Percentiles rank a stretch among this genome's conserved stretches.
Conservation (phyloP, 441 rosid genomes). For the Erodium texanum region DNA sequence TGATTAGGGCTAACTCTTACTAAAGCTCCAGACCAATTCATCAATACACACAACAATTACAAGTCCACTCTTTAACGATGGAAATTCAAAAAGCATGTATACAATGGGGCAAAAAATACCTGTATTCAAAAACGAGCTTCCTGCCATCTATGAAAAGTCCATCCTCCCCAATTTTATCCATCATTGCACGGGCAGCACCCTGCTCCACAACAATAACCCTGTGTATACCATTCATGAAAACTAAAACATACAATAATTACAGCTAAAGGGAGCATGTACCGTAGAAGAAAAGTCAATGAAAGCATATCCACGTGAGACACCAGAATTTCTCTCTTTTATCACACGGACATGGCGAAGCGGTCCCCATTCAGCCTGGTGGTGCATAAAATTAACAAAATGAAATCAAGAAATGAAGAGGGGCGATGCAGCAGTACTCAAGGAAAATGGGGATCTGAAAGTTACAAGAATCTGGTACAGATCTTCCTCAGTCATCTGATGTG, state of each 20-base stretch:
- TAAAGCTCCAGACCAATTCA: neutral
- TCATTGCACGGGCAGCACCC: slow-evolving; percentile 84
- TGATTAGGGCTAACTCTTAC: neutral
- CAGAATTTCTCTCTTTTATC: slow-evolving; percentile 80
- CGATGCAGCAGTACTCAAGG: slow-evolving; percentile 8
- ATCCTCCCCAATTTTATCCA: slow-evolving; percentile 73
- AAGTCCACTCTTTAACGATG: neutral
- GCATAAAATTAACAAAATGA: slow-evolving; percentile 14
- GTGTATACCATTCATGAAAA: slow-evolving; percentile 11
- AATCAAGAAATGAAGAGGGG: neutral
- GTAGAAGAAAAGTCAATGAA: slow-evolving; percentile 85
- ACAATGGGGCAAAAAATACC: slow-evolving; percentile 30
- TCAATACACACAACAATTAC: neutral
- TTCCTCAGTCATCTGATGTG: slow-evolving; percentile 83
- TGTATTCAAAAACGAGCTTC: slow-evolving; percentile 73
- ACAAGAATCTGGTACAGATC: slow-evolving; percentile 89
- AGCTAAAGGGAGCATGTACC: slow-evolving; percentile 33
- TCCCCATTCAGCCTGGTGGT: slow-evolving; percentile 82
- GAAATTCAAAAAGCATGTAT: slow-evolving; percentile 10
- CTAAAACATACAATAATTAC: slow-evolving; percentile 11
- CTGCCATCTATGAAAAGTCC: slow-evolving; percentile 77
- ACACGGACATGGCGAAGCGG: slow-evolving; percentile 91
- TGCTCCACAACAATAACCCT: slow-evolving; percentile 23
- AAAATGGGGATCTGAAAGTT: slow-evolving; percentile 20
- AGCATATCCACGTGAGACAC: slow-evolving; percentile 91